Evolutionary conservation across 352 stramenopile species (phyloP).

Genomic region (Phytophthora nicotianae): DNA sequence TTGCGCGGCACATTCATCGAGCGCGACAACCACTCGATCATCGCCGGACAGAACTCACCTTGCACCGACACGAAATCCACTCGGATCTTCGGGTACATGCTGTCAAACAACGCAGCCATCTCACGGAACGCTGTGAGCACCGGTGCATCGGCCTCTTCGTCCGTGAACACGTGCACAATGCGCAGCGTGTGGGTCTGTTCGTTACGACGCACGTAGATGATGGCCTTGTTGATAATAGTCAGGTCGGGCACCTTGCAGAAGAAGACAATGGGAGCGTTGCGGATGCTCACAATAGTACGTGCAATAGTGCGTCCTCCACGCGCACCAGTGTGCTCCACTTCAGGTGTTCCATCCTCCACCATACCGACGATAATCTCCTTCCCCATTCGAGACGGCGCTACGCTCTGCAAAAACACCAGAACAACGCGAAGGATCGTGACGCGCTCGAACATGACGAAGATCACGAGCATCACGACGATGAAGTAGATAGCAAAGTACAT

Average conservation of each 20-base stretch:
- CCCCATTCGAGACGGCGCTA: conserved; percentile 53
- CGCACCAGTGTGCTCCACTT: conserved; percentile 62
- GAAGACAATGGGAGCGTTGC: conserved; percentile 91
- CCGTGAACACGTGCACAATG: conserved; percentile 77
- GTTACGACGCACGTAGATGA: conserved; percentile 94
- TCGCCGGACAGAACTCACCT: conserved; percentile 60
- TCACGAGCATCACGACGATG: conserved; percentile 65
- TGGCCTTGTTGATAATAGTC: conserved; percentile 94
- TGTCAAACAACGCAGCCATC: conserved; percentile 71
- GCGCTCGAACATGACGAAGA: conserved; percentile 87
- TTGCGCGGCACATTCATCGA: conserved; percentile 75
- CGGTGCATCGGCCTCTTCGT: conserved; percentile 15
- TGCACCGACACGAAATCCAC: conserved; percentile 75
- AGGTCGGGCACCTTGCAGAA: conserved; percentile 93
- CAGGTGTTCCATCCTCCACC: neutral
- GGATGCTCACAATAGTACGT: conserved; percentile 77
- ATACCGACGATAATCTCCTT: conserved; percentile 15
- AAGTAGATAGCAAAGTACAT: conserved; percentile 91
- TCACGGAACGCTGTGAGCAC: conserved; percentile 29
- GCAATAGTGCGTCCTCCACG: conserved; percentile 83
- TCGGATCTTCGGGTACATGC: conserved; percentile 86
- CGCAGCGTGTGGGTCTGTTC: conserved; percentile 90
- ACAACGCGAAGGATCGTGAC: conserved; percentile 77
- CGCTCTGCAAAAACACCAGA: conserved; percentile 62
- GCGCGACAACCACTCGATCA: conserved; percentile 75